Conservation (phyloP, 768 basidiomycete genomes). For the Suillus bovinus region DNA sequence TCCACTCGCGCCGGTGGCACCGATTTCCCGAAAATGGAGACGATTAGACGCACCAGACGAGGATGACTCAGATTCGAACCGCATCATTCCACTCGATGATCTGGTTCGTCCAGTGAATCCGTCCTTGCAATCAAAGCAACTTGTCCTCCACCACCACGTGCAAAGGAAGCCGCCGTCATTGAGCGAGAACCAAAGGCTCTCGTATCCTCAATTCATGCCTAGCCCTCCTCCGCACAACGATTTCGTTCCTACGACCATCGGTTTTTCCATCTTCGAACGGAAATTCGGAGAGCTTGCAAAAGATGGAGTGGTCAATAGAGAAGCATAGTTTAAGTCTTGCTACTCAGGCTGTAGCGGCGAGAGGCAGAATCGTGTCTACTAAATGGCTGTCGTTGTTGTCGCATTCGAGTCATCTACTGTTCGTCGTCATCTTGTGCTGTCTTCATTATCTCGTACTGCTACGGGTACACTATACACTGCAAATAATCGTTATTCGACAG, state of each 20-base stretch:
- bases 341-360: neutral
- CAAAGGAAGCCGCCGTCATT: slow-evolving; percentile 7
- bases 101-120: slow-evolving; percentile 12
- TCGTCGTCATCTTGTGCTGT: neutral
- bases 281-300: slow-evolving; percentile 25
- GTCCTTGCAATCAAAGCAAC: neutral
- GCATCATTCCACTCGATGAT: slow-evolving; percentile 24
- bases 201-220: slow-evolving; percentile 24
- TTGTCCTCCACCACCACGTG: slow-evolving; percentile 21
- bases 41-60: slow-evolving; percentile 26
- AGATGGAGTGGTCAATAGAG: slow-evolving; percentile 16
- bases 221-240: slow-evolving; percentile 19
- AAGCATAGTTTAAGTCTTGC: neutral
- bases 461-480: neutral
- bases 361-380: neutral
- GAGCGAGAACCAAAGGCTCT: slow-evolving; percentile 15
- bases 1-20: slow-evolving; percentile 8
- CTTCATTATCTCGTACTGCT: neutral
- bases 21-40: slow-evolving; percentile 33
- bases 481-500: neutral
- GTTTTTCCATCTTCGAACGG: slow-evolving; percentile 23
- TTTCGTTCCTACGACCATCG: slow-evolving; percentile 18
- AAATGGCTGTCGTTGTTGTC: neutral
- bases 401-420: neutral
- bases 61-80: slow-evolving; percentile 15